These are phyloP conservation scores for Globisporangium acanthophoron DNA, from an alignment of 352 stramenopile genomes.

Conservation along the genomic window DNA sequence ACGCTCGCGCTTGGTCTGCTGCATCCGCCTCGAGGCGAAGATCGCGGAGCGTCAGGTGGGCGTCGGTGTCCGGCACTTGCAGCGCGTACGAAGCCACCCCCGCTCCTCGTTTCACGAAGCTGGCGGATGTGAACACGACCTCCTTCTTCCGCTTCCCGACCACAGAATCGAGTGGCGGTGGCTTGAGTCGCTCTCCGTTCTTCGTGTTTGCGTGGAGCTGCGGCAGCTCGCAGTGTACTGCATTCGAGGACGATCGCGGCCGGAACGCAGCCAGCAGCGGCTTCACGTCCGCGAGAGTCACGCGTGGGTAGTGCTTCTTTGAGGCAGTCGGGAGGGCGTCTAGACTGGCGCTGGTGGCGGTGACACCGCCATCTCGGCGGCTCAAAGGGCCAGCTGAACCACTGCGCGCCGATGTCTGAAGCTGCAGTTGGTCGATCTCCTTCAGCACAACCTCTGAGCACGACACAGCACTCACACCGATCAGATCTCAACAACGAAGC, in stretches of 20 bases:
- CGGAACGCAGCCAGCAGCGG: conserved; percentile 17
- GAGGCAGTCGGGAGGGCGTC: background rate
- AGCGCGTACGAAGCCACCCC: conserved; percentile 5
- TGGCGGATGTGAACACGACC: conserved; percentile 19
- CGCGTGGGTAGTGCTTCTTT: conserved; percentile 37
- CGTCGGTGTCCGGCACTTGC: conserved; percentile 6
- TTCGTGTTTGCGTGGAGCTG: background rate
- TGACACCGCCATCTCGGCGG: background rate
- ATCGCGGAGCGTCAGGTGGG: conserved; percentile 19
- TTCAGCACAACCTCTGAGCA: conserved; percentile 37
- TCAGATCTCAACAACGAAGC: background rate
- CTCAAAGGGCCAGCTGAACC: conserved; percentile 1
- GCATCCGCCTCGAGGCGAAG: conserved; percentile 9
- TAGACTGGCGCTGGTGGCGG: background rate
- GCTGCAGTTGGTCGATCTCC: conserved; percentile 43
- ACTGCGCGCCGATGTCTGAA: conserved; percentile 10
- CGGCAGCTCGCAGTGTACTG: conserved; percentile 39
- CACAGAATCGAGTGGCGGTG: background rate
- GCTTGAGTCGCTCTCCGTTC: background rate
- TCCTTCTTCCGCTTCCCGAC: conserved; percentile 15
- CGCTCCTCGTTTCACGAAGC: background rate
- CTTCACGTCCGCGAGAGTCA: conserved; percentile 46
- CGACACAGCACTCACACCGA: background rate
- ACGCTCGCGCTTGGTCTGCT: background rate
- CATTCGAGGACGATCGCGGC: conserved; percentile 15